Base-by-base conservation (phyloP, 768 basidiomycete species). In the Favolaschia claudopus region DNA sequence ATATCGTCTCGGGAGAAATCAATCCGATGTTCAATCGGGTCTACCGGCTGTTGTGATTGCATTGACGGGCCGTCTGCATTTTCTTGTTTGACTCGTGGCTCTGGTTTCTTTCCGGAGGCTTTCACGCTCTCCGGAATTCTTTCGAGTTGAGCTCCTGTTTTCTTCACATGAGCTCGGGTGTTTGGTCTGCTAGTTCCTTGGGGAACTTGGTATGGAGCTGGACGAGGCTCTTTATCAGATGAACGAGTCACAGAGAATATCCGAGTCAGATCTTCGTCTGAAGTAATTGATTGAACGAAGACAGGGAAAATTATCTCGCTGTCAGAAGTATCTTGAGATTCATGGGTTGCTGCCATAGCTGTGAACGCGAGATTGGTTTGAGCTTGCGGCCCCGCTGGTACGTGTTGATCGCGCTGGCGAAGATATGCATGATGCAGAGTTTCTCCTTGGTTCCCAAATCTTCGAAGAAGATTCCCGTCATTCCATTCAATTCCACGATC, bases 401-500 rank as follows among this genome's bases (percentile, higher is more conserved):
- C 32, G 32, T 7, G n/a, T n/a, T n/a, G n/a, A n/a, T 36, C 32
- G 4, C 46, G 53, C 17, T 55, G 53, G 6, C 53, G 43, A 6
- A 36, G 40, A 27, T 55, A 55, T 17, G 43, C 53, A 22, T 19
- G 15, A 19, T 27, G 25, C 3, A 55, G 27, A 12, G 43, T 55
- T 37, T 55, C 53, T 14, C 43, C 43, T 29, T 55, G 53, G 27
- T 55, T 40, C 20, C 38, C 38, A 22, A 28, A 55, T 27, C 53
- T 17, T 19, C 53, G 20, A 1, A 55, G 53, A 15, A 55, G 7
- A 17, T 10, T 9, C 8, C 53, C 43, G 29, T 55, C 53, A 13
- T 25, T 19, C 53, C 53, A 55, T 45, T 55, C 53, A 20, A 55
- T n/a, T 3, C 53, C 53, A 0, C 53, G 32, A 1, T 55, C 53